Evolutionary conservation across 345 rosid genomes (phyloP), one percentile per base, ranked within the genome.

Genomic region (Citrus hindsii): DNA sequence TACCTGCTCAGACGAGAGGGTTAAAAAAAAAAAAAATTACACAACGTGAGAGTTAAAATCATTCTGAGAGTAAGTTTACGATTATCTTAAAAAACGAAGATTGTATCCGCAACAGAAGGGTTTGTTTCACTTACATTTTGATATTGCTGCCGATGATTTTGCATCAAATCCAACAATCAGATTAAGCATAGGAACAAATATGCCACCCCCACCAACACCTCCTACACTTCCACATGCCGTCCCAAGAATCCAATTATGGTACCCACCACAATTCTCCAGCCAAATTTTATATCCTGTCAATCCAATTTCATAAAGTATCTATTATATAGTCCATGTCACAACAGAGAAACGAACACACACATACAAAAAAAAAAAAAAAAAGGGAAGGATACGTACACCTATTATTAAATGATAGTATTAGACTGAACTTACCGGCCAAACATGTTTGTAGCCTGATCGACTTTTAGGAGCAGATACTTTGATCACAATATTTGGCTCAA

Each of bases 121-220:
- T 13, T 40, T 48, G 28, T 70, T 32, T 25, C 25, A 25, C 79
- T 82, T 73, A 84, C 91, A 88, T 83, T 88, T 88, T 37, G 89
- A 88, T 24, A 88, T 53, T 14, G 91, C 89, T 16, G 88, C 74
- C 4, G 91, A 79, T 19, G 91, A 88, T 81, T 88, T 88, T 65
- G 89, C 67, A 79, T 88, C 89, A 67, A 88, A 88, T 6, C 90
- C 90, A 37, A 86, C 73, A 33, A 85, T 81, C 42, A 88, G 61
- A 7, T 83, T 71, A 24, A 88, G 91, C 91, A 84, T 86, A 66
- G 91, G 88, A 82, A 88, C 84, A 75, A 84, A 84, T 76, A 86
- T 85, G 40, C 89, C 91, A 2, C 89, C 89, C 2, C 89, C 91
- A 42, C 91, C 91, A 28, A 84, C 87, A 37, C 91, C 91, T 48